Conservation (phyloP, 805 yeast species). For the Torulaspora franciscae region DNA sequence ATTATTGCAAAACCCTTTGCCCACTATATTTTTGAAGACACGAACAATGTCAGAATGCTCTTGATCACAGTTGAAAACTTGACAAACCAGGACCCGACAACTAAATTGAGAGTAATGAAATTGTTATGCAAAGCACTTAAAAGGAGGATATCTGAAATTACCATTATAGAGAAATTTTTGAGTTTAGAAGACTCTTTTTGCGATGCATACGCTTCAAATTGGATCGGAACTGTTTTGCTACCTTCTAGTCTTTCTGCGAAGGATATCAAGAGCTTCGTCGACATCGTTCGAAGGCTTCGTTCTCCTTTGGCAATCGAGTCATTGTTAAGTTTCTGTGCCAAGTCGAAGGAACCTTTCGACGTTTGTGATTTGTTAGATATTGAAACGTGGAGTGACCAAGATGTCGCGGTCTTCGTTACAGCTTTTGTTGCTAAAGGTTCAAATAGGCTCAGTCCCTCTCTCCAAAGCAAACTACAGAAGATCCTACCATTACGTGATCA, state of each 20-base stretch:
- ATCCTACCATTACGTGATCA: constrained; percentile 3
- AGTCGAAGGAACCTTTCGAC: constrained; percentile 6
- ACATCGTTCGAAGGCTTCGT: constrained; percentile 17
- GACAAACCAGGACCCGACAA: constrained; percentile 1
- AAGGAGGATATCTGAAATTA: constrained; percentile 14
- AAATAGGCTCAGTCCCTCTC: not conserved
- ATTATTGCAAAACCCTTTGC: constrained; percentile 6
- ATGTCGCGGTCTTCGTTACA: constrained; percentile 11
- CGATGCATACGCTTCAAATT: constrained; percentile 19
- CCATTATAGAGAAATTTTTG: constrained; percentile 15
- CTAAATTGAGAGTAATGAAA: constrained; percentile 13
- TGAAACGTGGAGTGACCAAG: constrained; percentile 15
- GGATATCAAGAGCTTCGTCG: constrained; percentile 16
- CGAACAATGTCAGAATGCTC: constrained; percentile 3
- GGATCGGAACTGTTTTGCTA: constrained; percentile 26
- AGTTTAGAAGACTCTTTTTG: constrained; percentile 11
- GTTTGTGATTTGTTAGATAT: constrained; percentile 11
- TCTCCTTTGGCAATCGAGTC: constrained; percentile 17
- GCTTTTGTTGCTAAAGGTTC: constrained; percentile 3
- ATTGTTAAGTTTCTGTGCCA: constrained; percentile 15
- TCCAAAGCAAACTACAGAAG: not conserved
- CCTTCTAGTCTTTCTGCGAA: constrained; percentile 15
- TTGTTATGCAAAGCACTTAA: constrained; percentile 10
- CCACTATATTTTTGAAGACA: constrained; percentile 2
- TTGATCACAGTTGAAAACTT: not conserved